Conservation (phyloP, 352 stramenopile species). For the Albugo laibachii region DNA sequence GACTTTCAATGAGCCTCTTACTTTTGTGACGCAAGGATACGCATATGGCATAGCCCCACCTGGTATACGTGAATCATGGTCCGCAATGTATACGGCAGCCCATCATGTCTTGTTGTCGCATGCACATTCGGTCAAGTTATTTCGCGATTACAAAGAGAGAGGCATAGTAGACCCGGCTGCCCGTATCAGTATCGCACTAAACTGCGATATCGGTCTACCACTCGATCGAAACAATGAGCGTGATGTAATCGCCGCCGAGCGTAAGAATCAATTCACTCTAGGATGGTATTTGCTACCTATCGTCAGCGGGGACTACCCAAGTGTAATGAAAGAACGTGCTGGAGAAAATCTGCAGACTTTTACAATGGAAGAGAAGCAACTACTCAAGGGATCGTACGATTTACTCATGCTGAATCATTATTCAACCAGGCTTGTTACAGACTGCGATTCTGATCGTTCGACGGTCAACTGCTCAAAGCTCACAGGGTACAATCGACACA, state of each 20-base stretch:
- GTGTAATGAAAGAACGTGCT: slow-evolving; percentile 44
- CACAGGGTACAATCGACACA: neutral
- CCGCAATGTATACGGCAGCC: slow-evolving; percentile 14
- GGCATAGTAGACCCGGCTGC: slow-evolving; percentile 20
- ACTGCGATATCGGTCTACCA: slow-evolving; percentile 35
- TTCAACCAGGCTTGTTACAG: slow-evolving; percentile 10
- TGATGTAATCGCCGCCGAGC: slow-evolving; percentile 25
- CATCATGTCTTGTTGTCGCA: slow-evolving; percentile 82
- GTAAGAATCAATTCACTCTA: slow-evolving; percentile 60
- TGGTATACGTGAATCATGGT: slow-evolving; percentile 12
- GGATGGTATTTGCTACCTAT: slow-evolving; percentile 78
- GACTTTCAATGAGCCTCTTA: slow-evolving; percentile 83
- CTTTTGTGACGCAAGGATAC: slow-evolving; percentile 60
- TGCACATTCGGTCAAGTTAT: slow-evolving; percentile 58
- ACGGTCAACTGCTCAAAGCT: neutral
- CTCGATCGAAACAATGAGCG: slow-evolving; percentile 22
- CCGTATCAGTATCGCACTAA: slow-evolving; percentile 78
- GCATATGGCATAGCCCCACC: slow-evolving; percentile 24
- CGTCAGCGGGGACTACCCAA: slow-evolving; percentile 60
- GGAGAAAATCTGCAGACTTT: slow-evolving; percentile 56
- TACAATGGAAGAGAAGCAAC: slow-evolving; percentile 28
- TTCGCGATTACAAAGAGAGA: slow-evolving; percentile 14
- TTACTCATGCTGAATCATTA: slow-evolving; percentile 87
- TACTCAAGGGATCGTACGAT: slow-evolving; percentile 36
- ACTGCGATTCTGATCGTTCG: slow-evolving; percentile 4